Base-by-base conservation (phyloP, 345 rosid genomes). In the Pseudoturritis turrita region DNA sequence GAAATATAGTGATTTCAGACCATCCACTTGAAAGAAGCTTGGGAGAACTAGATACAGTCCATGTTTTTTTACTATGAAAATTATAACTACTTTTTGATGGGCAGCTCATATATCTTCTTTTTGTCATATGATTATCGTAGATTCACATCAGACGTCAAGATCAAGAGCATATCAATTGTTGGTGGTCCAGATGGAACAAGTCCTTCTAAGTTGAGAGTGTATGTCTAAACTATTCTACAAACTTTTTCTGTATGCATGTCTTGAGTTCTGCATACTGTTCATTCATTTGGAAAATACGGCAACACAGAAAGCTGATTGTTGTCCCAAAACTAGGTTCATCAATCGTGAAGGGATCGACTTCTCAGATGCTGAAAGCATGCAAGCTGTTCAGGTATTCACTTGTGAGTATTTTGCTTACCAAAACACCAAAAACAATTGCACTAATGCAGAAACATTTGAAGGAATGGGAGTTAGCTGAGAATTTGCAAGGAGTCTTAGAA, bases 401-500 rank as follows among this genome's bases (percentile, higher is more conserved):
- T 60, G 35, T 58, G 39, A 47, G 7, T 51, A 49, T 26, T 62
- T 73, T 28, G 14, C 23, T 9, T 52, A 25, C 68, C 43, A 45
- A 56, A 54, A 22, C 25, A 22, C 57, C 66, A 9, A 46, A 15
- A 23, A 31, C 1, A 10, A 43, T 2, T 43, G 31, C 41, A 40
- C 44, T 76, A 26, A 72, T 4, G 17, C 55, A 62, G 36, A 69
- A 49, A 49, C 10, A 14, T 68, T 15, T 73, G 6, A 47, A 91
- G 98, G 96, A 91, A 71, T 95, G 98, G 97, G 96, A 91, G 77
- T 79, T 95, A 82, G 92, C 82, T 73, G 96, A 91, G 77, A 89
- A 91, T 81, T 77, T 82, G 79, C 88, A 88, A 70, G 97, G 96
- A 62, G 86, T 83, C 53, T 77, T 95, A 55, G 94, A 95, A 81